A percentile compares a stretch with the other conserved stretches of the same genome.
phyloP scores from a whole-genome alignment of 2,329 filamentous ascomycete species.

The Rutstroemia sp. region DNA sequence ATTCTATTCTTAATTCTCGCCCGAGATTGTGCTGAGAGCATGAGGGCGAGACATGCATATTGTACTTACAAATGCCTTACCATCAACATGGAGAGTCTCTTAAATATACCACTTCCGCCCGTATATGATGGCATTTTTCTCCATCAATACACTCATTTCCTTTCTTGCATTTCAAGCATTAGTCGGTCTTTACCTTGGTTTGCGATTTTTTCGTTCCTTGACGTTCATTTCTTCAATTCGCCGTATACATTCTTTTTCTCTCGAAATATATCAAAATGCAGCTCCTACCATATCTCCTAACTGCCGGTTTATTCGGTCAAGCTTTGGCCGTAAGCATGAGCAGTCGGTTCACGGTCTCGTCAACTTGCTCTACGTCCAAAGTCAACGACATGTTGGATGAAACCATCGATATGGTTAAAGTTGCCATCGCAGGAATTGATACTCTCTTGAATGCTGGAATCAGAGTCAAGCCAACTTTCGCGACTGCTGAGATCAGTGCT shows the following conservation, averaged over 20 bases:
- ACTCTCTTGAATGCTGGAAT: constrained; percentile 2
- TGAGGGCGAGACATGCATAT: not conserved
- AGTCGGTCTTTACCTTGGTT: not conserved
- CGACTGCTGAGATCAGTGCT: not conserved
- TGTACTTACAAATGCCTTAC: not conserved
- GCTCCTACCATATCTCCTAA: not conserved
- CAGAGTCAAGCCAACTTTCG: not conserved
- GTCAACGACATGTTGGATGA: constrained; percentile 3
- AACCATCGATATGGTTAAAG: constrained; percentile 6
- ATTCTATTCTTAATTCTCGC: not conserved
- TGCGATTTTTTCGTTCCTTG: not conserved
- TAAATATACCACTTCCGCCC: not conserved
- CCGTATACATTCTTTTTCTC: not conserved
- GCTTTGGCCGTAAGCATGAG: constrained; percentile 1
- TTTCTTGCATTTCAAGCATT: not conserved
- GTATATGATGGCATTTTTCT: not conserved
- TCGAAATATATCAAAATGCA: not conserved
- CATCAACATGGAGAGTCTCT: not conserved
- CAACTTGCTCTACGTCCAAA: constrained; percentile 2
- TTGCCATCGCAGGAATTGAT: not conserved
- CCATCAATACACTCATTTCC: not conserved
- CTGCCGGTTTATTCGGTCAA: not conserved
- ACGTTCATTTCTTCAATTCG: not conserved
- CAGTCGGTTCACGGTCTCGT: constrained; percentile 5
- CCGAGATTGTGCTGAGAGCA: constrained; percentile 1